phyloP scores from a whole-genome alignment of 2,329 filamentous ascomycete species.

The Aspergillus awamori region DNA sequence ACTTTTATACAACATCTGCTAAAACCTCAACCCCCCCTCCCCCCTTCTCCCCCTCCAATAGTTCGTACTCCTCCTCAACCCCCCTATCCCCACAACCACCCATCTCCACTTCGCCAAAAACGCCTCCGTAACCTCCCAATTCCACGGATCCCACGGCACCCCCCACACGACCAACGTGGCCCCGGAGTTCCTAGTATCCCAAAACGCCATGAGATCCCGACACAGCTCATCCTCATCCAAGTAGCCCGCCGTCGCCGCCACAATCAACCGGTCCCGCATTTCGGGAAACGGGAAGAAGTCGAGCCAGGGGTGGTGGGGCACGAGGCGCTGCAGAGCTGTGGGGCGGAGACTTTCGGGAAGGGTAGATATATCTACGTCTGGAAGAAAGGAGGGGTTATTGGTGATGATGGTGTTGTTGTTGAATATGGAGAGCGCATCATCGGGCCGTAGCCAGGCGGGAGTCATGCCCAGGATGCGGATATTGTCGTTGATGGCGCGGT shows the following conservation, averaged over 20 bases:
- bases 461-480: constrained; percentile 32
- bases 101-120: too few species aligned
- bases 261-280: constrained; percentile 45
- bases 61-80: too few species aligned
- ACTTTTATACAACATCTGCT: too few species aligned
- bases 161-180: constrained; percentile 53
- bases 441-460: constrained; percentile 19
- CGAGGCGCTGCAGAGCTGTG: constrained; percentile 40
- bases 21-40: too few species aligned
- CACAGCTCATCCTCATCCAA: constrained; percentile 33
- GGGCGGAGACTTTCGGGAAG: constrained; percentile 37
- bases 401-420: not conserved
- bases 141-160: too few species aligned
- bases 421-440: constrained; percentile 32
- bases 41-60: too few species aligned
- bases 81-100: too few species aligned
- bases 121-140: too few species aligned
- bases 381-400: not conserved
- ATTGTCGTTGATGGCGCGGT: constrained; percentile 36
- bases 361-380: not conserved
- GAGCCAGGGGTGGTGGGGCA: constrained; percentile 46
- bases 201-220: constrained; percentile 42
- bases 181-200: constrained; percentile 21
- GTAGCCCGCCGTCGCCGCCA: constrained; percentile 22
- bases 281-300: constrained; percentile 38